phyloP scores from a whole-genome alignment of 2,329 filamentous ascomycete species.

The Fusarium gaditjirri region DNA sequence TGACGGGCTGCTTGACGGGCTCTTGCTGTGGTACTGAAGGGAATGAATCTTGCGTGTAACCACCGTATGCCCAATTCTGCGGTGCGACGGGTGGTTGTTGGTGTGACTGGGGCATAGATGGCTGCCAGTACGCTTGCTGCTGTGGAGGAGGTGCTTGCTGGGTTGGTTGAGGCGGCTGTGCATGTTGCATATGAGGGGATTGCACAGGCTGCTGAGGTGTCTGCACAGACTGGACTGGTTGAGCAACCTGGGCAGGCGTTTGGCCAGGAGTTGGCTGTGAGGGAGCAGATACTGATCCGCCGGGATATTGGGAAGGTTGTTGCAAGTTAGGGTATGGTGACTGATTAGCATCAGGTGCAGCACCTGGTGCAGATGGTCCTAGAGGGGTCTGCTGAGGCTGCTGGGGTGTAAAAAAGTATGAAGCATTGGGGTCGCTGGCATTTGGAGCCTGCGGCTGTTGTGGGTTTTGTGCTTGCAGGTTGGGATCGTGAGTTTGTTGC shows the following conservation, averaged over 20 bases:
- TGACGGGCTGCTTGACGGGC: conserved; percentile 57
- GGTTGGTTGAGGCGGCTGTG: conserved; percentile 47
- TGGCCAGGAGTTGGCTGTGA: conserved; percentile 49
- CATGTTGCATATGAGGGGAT: conserved; percentile 28
- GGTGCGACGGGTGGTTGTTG: conserved; percentile 48
- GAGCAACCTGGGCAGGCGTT: conserved; percentile 32
- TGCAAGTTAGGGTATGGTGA: conserved; percentile 66
- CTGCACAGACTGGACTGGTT: conserved; percentile 44
- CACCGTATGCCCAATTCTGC: conserved; percentile 57
- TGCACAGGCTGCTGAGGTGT: conserved; percentile 43
- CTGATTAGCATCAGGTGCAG: conserved; percentile 55
- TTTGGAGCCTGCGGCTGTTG: conserved; percentile 46
- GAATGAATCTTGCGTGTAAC: conserved; percentile 70
- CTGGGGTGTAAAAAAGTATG: conserved; percentile 67
- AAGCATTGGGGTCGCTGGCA: conserved; percentile 62
- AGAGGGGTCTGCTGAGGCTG: conserved; percentile 50
- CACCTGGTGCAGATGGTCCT: conserved; percentile 52
- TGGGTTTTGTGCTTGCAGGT: conserved; percentile 45
- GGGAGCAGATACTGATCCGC: conserved; percentile 53
- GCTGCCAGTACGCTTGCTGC: conserved; percentile 53
- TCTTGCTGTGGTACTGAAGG: conserved; percentile 67
- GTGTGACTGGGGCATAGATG: conserved; percentile 48
- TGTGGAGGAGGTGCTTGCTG: conserved; percentile 46
- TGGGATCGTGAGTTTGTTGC: conserved; percentile 36
- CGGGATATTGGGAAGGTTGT: conserved; percentile 57